Conservation (phyloP, 305 asterid species). For the Coffea humblotiana region DNA sequence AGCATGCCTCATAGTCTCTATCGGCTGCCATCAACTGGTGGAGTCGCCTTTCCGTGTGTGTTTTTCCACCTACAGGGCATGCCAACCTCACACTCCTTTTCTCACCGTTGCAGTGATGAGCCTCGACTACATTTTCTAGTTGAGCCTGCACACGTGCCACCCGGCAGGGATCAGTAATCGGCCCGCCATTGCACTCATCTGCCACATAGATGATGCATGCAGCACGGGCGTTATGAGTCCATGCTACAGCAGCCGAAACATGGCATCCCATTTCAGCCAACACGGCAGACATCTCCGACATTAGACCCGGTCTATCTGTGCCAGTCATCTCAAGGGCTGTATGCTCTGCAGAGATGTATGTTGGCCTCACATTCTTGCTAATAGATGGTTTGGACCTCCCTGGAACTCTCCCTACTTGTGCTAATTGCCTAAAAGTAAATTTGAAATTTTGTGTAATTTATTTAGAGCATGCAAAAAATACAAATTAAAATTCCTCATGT, state of each 20-base stretch:
- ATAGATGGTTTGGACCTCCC: slow-evolving; percentile 26
- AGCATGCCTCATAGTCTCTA: slow-evolving; percentile 61
- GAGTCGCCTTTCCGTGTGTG: slow-evolving; percentile 92
- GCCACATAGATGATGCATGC: slow-evolving; percentile 72
- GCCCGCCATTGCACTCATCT: slow-evolving; percentile 41
- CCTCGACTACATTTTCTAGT: slow-evolving; percentile 71
- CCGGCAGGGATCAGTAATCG: slow-evolving; percentile 43
- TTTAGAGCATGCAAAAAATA: not conserved
- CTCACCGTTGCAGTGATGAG: slow-evolving; percentile 64
- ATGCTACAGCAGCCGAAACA: slow-evolving; percentile 66
- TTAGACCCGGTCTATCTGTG: slow-evolving; percentile 72
- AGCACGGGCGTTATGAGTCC: slow-evolving; percentile 79
- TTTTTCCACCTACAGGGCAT: slow-evolving; percentile 40
- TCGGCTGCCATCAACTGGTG: slow-evolving; percentile 89
- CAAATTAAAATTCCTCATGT: no score
- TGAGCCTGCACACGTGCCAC: slow-evolving; percentile 70
- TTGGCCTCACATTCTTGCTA: slow-evolving; percentile 29
- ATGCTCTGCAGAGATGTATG: slow-evolving; percentile 40
- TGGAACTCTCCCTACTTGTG: slow-evolving; percentile 43
- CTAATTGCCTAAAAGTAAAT: slow-evolving; percentile 50
- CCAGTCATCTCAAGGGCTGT: slow-evolving; percentile 85
- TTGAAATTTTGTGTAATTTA: not conserved
- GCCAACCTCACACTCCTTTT: slow-evolving; percentile 58
- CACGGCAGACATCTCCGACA: slow-evolving; percentile 86
- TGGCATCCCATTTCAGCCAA: slow-evolving; percentile 77